phyloP scores from a whole-genome alignment of 768 basidiomycete species.

The Guyanaporus albipodus region DNA sequence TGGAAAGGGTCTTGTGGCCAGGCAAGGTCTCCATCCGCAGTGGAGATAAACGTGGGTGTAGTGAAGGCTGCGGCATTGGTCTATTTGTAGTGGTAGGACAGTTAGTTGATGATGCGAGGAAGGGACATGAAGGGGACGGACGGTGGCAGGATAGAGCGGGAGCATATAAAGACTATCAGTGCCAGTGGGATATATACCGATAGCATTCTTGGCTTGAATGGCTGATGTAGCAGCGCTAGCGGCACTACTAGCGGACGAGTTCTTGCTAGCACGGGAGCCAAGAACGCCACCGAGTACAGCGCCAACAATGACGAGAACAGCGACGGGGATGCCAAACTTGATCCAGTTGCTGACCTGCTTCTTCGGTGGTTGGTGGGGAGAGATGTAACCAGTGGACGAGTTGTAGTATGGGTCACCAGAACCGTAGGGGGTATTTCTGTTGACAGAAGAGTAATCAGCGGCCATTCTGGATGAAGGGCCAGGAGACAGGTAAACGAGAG shows the following conservation, averaged over 20 bases:
- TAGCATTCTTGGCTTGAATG: constrained; percentile 52
- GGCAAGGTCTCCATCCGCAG: constrained; percentile 45
- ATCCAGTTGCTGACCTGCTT: constrained; percentile 66
- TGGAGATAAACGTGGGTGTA: constrained; percentile 63
- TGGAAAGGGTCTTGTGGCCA: constrained; percentile 84
- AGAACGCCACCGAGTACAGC: constrained; percentile 79
- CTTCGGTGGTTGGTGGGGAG: constrained; percentile 45
- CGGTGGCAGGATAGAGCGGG: constrained; percentile 86
- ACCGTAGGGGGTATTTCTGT: constrained; percentile 42
- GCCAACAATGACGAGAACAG: constrained; percentile 57
- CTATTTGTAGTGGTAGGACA: constrained; percentile 37
- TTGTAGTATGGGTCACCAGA: constrained; percentile 68
- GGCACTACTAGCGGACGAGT: constrained; percentile 24
- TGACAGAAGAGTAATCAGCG: constrained; percentile 36
- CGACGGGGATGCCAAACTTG: constrained; percentile 68
- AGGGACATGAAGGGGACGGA: constrained; percentile 41
- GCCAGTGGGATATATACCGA: constrained; percentile 68
- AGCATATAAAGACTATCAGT: constrained; percentile 78
- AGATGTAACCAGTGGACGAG: constrained; percentile 66
- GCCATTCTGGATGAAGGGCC: constrained; percentile 35
- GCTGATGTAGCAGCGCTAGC: constrained; percentile 44
- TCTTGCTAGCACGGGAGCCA: constrained; percentile 54
- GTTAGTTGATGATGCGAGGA: not conserved
- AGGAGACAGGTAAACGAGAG: constrained; percentile 20
- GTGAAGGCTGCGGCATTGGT: constrained; percentile 73